Conservation (phyloP, 2,329 filamentous ascomycete species). For the Ilyonectria sp. region DNA sequence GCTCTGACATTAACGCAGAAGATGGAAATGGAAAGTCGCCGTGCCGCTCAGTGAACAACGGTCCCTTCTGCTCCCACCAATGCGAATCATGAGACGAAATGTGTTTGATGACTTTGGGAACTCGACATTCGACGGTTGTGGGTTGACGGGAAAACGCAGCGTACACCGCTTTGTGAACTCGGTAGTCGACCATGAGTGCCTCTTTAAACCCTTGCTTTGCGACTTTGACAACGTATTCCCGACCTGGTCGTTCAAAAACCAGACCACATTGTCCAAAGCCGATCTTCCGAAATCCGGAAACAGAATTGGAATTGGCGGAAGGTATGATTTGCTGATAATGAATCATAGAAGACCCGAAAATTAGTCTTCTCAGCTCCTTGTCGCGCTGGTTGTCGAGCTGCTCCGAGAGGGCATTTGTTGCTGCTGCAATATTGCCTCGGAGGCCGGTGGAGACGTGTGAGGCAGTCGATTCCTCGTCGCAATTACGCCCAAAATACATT, state of each 20-base stretch:
- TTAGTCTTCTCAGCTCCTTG: too few species aligned
- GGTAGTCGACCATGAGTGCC: constrained; percentile 40
- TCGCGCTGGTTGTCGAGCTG: too few species aligned
- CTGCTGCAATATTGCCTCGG: too few species aligned
- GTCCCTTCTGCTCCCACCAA: constrained; percentile 16
- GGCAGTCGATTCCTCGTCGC: too few species aligned
- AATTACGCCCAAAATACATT: too few species aligned
- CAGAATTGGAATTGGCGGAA: background rate
- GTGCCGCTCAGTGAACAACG: constrained; percentile 6
- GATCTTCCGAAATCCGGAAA: constrained; percentile 36
- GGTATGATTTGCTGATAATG: too few species aligned
- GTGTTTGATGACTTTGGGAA: constrained; percentile 5
- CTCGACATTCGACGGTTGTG: background rate
- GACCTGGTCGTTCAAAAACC: constrained; percentile 39
- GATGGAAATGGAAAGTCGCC: constrained; percentile 37
- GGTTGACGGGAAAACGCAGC: constrained; percentile 26
- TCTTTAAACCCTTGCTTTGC: constrained; percentile 38
- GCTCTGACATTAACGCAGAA: constrained; percentile 40
- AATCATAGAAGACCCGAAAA: too few species aligned
- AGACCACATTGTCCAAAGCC: constrained; percentile 49
- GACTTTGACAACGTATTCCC: constrained; percentile 40
- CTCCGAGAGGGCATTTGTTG: too few species aligned
- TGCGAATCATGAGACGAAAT: background rate
- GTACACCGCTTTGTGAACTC: constrained; percentile 36
- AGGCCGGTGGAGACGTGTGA: too few species aligned